Percentiles rank a stretch among this genome's conserved stretches.
Conservation (phyloP, 1,139 yeast species). For the Kurtzmaniella quercitrusa region DNA sequence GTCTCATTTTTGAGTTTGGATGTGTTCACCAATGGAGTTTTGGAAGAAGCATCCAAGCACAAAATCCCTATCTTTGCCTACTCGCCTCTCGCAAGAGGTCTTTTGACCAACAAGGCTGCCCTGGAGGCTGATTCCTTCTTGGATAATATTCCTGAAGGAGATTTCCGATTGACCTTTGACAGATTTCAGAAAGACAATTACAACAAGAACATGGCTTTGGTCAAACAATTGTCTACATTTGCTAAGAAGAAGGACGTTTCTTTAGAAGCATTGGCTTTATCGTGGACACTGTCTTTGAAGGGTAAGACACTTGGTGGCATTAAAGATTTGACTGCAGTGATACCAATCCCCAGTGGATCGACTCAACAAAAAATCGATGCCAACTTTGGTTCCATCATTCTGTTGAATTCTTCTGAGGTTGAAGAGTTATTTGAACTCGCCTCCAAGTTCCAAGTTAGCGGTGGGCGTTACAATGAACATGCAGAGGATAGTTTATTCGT, state of each 20-base stretch:
- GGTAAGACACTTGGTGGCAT: constrained; percentile 27
- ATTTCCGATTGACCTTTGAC: constrained; percentile 50
- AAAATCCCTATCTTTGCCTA: constrained; percentile 71
- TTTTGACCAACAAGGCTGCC: constrained; percentile 58
- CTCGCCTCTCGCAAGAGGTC: constrained; percentile 80
- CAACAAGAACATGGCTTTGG: constrained; percentile 46
- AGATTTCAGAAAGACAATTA: constrained; percentile 58
- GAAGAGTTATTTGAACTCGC: constrained; percentile 44
- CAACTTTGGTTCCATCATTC: constrained; percentile 45
- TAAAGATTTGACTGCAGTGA: constrained; percentile 47
- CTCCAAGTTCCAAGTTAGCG: constrained; percentile 35
- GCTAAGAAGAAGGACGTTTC: constrained; percentile 50
- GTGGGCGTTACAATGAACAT: constrained; percentile 44
- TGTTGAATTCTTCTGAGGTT: constrained; percentile 52
- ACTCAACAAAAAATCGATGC: constrained; percentile 54
- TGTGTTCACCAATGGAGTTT: constrained; percentile 56
- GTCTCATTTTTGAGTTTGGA: constrained; percentile 65
- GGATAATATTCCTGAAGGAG: constrained; percentile 47
- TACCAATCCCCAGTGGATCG: constrained; percentile 80
- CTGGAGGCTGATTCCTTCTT: constrained; percentile 30
- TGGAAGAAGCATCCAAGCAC: constrained; percentile 42
- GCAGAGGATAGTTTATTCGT: constrained; percentile 9
- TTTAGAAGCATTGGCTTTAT: constrained; percentile 66
- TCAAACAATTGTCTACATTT: constrained; percentile 39
- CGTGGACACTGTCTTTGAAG: constrained; percentile 56